Base-by-base conservation (phyloP, 1,284 basidiomycete species). In the Trichosporon sp. region DNA sequence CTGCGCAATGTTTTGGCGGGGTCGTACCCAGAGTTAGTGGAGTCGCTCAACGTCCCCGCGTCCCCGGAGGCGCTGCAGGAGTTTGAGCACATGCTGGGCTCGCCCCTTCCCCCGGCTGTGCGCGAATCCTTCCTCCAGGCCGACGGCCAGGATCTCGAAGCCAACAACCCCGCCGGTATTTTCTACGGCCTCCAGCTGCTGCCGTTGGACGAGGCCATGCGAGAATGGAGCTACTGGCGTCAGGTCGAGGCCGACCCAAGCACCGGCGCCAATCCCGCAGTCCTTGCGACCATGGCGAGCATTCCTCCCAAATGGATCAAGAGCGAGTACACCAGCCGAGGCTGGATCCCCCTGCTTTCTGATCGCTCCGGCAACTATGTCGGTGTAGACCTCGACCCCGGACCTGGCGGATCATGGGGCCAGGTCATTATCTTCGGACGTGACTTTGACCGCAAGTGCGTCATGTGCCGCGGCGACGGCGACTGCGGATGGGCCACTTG, bases 361-460 rank as follows among this genome's bases (percentile, higher is more conserved):
- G 95, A 99, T 81, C 90, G 91, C 70, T 88, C 88, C 19, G 96
- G 95, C 27, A 99, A 99, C 81, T 99, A 99, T 77, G 86, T 98
- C 67, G 95, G 95, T 60, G 85, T 99, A 58, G 95, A 99, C 79
- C 85, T 99, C 65, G 92, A 89, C 78, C 95, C 95, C 4, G 91
- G 82, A 21, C 86, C 88, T 67, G 76, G 74, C 36, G 95, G 94
- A 56, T 79, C 86, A 2, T 83, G 86, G 58, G 96, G 95, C 4
- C 95, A 99, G 78, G 94, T 97, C 59, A 98, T 99, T 68, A 88
- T 98, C 57, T 99, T 98, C 79, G 95, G 95, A 13, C 86, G 95
- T 60, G 95, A 99, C 77, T 97, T 99, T 80, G 95, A 99, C 79
- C 91, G 93, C 25, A 99, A 99, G 79, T 91, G 97, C 44, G 95